These are phyloP conservation scores for Mortierella sp. DNA, from an alignment of 371 early-diverging fungal species.

Conservation along the genomic window DNA sequence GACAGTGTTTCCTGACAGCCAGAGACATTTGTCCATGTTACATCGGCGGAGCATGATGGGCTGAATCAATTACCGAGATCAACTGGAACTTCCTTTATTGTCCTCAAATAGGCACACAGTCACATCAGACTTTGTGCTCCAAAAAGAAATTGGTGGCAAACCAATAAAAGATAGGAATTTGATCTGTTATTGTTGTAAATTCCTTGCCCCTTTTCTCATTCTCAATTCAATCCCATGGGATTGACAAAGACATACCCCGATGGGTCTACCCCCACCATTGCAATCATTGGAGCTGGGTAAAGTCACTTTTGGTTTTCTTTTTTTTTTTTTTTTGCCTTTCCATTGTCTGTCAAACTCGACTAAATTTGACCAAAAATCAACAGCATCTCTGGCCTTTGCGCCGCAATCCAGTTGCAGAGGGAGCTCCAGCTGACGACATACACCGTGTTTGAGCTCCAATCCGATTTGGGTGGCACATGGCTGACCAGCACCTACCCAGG, in stretches of 20 bases:
- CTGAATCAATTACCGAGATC: not conserved
- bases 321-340: not conserved
- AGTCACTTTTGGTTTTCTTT: not conserved
- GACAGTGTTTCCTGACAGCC: not conserved
- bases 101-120: not conserved
- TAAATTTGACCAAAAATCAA: not conserved
- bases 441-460: slow-evolving; percentile 67
- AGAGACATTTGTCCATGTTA: slow-evolving; percentile 5
- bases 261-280: not conserved
- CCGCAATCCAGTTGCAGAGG: slow-evolving; percentile 62
- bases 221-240: not conserved
- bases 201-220: not conserved
- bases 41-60: not conserved
- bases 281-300: slow-evolving; percentile 11
- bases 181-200: not conserved
- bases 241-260: not conserved
- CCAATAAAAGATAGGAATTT: not conserved
- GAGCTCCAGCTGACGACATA: slow-evolving; percentile 59
- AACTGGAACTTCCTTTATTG: not conserved
- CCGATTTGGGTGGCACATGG: slow-evolving; percentile 75
- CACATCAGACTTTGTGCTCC: not conserved
- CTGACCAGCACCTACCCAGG: slow-evolving; percentile 72
- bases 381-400: not conserved
- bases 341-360: not conserved
- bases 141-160: not conserved